phyloP scores from a whole-genome alignment of 1,284 basidiomycete genomes.

The Ceratobasidium sp. region DNA sequence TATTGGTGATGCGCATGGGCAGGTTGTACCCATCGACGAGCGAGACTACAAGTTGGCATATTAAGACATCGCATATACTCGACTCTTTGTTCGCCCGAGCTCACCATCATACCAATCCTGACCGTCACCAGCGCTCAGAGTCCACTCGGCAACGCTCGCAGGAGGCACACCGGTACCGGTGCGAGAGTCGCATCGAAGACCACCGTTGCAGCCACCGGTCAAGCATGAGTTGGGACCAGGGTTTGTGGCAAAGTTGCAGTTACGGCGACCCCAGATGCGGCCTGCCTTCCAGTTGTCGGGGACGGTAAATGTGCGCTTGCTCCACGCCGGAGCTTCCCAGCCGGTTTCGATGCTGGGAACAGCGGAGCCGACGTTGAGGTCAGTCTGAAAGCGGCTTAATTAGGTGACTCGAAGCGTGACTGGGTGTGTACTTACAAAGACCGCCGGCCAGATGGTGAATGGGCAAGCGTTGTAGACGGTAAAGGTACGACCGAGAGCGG shows the following conservation, averaged over 20 bases:
- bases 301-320: too few species aligned
- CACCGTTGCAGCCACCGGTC: too few species aligned
- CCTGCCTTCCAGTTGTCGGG: too few species aligned
- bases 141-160: too few species aligned
- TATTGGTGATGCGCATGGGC: too few species aligned
- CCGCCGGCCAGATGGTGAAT: constrained; percentile 53
- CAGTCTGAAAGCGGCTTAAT: constrained; percentile 16
- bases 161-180: too few species aligned
- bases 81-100: not conserved
- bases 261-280: too few species aligned
- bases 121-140: constrained; percentile 36
- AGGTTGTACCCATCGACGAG: constrained; percentile 17
- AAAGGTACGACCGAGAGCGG: too few species aligned
- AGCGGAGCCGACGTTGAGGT: constrained; percentile 41
- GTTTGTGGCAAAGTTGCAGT: too few species aligned
- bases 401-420: not conserved
- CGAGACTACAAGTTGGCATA: not conserved
- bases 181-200: too few species aligned
- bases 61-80: not conserved
- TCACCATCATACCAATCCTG: constrained; percentile 43
- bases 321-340: constrained; percentile 57
- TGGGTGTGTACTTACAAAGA: constrained; percentile 6
- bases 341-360: constrained; percentile 44
- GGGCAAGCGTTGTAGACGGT: too few species aligned
- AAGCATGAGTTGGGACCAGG: too few species aligned